Evolutionary conservation across 2,329 filamentous ascomycete genomes (phyloP), one percentile per base, ranked within the genome.

Genomic region (Raffaelea deltoideospora): DNA sequence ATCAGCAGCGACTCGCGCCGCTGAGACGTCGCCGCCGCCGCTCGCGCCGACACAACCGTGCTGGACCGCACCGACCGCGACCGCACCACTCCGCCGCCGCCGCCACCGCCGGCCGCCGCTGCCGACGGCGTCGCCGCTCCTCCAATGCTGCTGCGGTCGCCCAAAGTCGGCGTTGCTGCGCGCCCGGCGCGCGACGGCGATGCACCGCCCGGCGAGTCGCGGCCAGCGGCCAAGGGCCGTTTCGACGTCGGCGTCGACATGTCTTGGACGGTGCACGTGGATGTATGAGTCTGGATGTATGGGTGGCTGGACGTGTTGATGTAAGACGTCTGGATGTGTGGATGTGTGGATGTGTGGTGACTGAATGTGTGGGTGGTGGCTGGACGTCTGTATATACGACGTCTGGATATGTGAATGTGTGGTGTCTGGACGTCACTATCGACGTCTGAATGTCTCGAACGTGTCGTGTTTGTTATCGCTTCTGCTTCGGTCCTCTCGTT

Each of bases 11-110:
- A 67, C 39, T 61, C 55, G 44, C 67, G 69, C 46, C 79, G 72
- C 19, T 72, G 69, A 37, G 79, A 76, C 37, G 77, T 24, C 2
- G 32, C 41, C 7, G 41, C 38, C 1, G 39, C 43, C 3, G 44
- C 77, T 48, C 82, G 76, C 41, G 81, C 81, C 42, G 82, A 84
- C 18, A 84, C 70, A 23, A 78, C 72, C n/a, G 69, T 70, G 37
- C 67, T 68, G 24, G 62, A 62, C 49, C 81, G 74, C 42, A 74
- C 62, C 13, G 82, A 84, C 43, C 77, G 71, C 33, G 69, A 75
- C 42, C 78, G 69, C 37, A 65, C 61, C 43, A 60, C 55, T 33
- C 50, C 53, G n/a, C n/a, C n/a, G n/a, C n/a, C n/a, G n/a, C n/a
- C n/a, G n/a, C n/a, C n/a, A n/a, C n/a, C n/a, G 6, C 6, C 26